Evolutionary conservation across 371 early-diverging fungal species (phyloP).

Genomic region (Mortierella sp.): DNA sequence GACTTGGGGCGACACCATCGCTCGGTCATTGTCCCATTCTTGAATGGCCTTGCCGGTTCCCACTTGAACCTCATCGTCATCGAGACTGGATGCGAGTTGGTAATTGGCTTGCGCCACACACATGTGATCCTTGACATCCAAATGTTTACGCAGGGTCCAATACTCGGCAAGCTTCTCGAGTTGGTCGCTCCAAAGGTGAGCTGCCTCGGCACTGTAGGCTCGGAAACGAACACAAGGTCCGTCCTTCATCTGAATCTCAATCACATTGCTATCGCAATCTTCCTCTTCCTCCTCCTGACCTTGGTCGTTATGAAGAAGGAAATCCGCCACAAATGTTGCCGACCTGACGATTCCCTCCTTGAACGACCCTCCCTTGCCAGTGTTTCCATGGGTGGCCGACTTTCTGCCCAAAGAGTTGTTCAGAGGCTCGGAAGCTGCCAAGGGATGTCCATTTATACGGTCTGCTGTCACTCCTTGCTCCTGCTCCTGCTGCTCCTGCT

Average conservation of each 20-base stretch:
- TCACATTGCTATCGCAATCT: conserved; percentile 41
- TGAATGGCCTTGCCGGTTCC: conserved; percentile 29
- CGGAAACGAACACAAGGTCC: conserved; percentile 35
- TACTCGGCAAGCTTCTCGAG: conserved; percentile 59
- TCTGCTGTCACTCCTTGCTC: neutral
- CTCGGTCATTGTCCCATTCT: conserved; percentile 45
- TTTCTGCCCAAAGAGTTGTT: conserved; percentile 7
- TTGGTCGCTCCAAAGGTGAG: conserved; percentile 63
- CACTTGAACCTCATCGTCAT: conserved; percentile 40
- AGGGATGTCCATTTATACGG: neutral
- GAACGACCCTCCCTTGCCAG: conserved; percentile 2
- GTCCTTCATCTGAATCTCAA: conserved; percentile 47
- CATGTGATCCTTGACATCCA: conserved; percentile 57
- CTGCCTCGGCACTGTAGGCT: conserved; percentile 59
- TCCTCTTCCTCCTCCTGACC: conserved; percentile 10
- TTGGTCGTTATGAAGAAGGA: conserved; percentile 25
- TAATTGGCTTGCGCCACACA: conserved; percentile 32
- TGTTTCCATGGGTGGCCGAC: neutral
- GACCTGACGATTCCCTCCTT: conserved; percentile 19
- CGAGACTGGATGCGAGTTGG: conserved; percentile 30
- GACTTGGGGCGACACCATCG: conserved; percentile 57
- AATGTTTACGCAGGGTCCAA: conserved; percentile 62
- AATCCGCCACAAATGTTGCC: conserved; percentile 27
- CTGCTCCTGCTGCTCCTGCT: conserved; percentile 23
- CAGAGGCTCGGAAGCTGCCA: conserved; percentile 15